Conservation (phyloP, 2,329 filamentous ascomycete species). For the Elsinoe fawcettii region DNA sequence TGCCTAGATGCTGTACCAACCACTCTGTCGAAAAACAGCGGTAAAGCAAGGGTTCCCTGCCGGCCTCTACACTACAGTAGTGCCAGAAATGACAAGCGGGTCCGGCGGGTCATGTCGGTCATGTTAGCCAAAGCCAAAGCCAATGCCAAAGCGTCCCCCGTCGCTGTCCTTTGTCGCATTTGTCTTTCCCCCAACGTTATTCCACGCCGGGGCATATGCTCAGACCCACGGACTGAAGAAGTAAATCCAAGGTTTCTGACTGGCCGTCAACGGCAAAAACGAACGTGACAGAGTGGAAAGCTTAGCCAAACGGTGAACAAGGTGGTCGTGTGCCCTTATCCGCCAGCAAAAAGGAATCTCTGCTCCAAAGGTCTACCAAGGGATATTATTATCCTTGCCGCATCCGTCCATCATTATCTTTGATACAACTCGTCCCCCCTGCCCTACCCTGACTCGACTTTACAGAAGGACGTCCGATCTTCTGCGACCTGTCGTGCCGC, state of each 20-base stretch:
- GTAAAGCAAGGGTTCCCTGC: neutral
- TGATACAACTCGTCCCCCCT: neutral
- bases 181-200: neutral
- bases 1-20: neutral
- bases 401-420: neutral
- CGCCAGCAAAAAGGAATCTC: neutral
- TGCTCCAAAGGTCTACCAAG: too few species aligned
- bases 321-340: slow-evolving; percentile 8
- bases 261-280: slow-evolving; percentile 11
- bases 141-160: neutral
- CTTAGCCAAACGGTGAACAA: neutral
- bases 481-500: neutral
- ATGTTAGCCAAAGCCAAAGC: neutral
- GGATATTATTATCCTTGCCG: neutral
- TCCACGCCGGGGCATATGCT: neutral
- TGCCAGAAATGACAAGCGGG: neutral
- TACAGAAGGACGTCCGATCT: neutral
- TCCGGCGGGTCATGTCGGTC: neutral
- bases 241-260: slow-evolving; percentile 3
- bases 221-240: neutral
- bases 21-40: neutral
- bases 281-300: slow-evolving; percentile 13
- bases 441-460: neutral
- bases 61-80: neutral
- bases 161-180: neutral